phyloP scores from a whole-genome alignment of 768 basidiomycete genomes.

The Rhizopogon vinicolor region DNA sequence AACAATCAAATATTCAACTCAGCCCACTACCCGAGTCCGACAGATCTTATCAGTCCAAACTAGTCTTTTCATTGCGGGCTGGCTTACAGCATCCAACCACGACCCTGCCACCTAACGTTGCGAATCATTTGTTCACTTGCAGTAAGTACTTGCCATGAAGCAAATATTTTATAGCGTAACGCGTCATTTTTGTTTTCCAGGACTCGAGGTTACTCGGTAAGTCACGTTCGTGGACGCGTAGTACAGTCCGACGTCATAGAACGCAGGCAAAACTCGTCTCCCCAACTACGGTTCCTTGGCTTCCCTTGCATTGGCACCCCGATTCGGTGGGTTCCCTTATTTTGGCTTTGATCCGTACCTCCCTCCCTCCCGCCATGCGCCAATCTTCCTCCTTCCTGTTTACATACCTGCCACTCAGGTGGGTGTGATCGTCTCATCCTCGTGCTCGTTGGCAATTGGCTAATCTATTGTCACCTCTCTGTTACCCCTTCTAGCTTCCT shows the following conservation, averaged over 20 bases:
- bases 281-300: conserved; percentile 1
- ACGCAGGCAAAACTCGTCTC: background rate
- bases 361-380: background rate
- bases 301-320: background rate
- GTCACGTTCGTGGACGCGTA: background rate
- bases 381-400: conserved; percentile 1
- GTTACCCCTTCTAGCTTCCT: background rate
- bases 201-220: background rate
- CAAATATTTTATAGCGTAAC: background rate
- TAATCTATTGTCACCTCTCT: background rate
- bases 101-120: background rate
- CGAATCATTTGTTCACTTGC: background rate
- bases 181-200: background rate
- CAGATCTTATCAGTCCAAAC: conserved; percentile 9
- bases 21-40: conserved; percentile 6
- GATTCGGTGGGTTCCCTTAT: conserved; percentile 2
- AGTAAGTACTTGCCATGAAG: background rate
- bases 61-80: background rate
- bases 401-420: background rate
- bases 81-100: conserved; percentile 7
- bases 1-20: conserved; percentile 10
- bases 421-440: background rate
- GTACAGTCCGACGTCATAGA: background rate
- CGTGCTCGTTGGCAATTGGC: background rate
- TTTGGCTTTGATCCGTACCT: conserved; percentile 2